Percentiles rank a stretch among this genome's conserved stretches.
phyloP scores from a whole-genome alignment of 83 land plant species.

The Diphasiastrum complanatum region DNA sequence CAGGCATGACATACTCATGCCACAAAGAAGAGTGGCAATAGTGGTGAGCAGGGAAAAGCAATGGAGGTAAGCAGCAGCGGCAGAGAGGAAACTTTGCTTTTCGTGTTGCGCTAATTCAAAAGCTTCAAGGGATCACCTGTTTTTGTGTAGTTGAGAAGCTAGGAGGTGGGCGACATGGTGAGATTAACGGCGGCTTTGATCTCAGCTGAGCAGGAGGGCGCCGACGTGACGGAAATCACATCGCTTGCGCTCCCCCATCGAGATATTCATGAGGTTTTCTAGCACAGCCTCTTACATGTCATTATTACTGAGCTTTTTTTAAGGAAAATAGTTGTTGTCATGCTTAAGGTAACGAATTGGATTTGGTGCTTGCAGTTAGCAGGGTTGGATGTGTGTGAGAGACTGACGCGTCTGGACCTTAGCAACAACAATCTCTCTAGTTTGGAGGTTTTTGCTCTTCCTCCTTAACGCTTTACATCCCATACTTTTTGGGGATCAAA shows the following conservation, averaged over 20 bases:
- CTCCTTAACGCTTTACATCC: too few relatives aligned
- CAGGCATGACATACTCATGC: too few relatives aligned
- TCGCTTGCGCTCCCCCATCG: conserved; percentile 18
- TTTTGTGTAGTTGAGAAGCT: too few relatives aligned
- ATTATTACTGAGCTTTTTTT: background rate
- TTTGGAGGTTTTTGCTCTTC: conserved; percentile 23
- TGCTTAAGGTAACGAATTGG: background rate
- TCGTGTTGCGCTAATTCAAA: too few relatives aligned
- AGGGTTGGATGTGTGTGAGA: conserved; percentile 24
- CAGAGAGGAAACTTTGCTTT: too few relatives aligned
- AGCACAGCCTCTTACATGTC: background rate
- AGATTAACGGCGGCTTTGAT: conserved; percentile 27
- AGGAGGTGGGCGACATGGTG: too few relatives aligned
- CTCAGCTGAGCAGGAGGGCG: conserved; percentile 26
- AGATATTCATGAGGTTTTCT: conserved; percentile 20
- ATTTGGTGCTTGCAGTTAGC: conserved; percentile 1
- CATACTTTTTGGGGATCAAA: too few relatives aligned
- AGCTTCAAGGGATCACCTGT: too few relatives aligned
- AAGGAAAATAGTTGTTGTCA: background rate
- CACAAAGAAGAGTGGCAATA: too few relatives aligned
- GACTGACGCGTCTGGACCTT: conserved; percentile 21
- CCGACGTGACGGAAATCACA: conserved; percentile 21
- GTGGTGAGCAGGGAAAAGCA: too few relatives aligned
- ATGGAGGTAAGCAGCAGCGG: too few relatives aligned
- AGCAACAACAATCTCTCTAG: conserved; percentile 11